Evolutionary conservation across 164 flowering plant genomes (phyloP).

Genomic region (Piper longum): DNA sequence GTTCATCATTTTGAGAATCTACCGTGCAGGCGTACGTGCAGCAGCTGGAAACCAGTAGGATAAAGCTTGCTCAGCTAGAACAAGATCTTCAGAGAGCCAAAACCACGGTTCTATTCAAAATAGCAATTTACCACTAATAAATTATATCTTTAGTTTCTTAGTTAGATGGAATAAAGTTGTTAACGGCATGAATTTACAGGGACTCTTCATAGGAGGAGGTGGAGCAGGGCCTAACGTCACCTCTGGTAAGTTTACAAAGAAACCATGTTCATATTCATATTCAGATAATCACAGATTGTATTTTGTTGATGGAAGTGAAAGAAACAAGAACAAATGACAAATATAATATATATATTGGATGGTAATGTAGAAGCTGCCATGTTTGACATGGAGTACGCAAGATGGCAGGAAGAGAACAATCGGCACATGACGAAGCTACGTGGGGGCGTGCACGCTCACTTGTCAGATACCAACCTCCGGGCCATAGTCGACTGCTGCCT

Average conservation of each 20-base stretch:
- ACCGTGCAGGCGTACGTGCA: constrained; percentile 81
- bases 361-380: constrained; percentile 58
- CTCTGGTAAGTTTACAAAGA: constrained; percentile 31
- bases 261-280: background rate
- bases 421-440: constrained; percentile 78
- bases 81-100: constrained; percentile 91
- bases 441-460: constrained; percentile 53
- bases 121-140: background rate
- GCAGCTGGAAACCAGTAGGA: constrained; percentile 86
- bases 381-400: constrained; percentile 91
- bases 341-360: no score
- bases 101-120: constrained; percentile 42
- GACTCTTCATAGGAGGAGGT: constrained; percentile 49
- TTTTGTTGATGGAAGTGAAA: background rate
- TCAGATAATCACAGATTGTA: background rate
- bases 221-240: constrained; percentile 46
- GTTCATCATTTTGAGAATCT: background rate
- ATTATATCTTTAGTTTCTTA: no score
- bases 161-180: no score
- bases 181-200: constrained; percentile 18
- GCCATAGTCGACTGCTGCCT: constrained; percentile 53
- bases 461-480: constrained; percentile 57
- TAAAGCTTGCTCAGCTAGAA: constrained; percentile 79
- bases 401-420: constrained; percentile 86
- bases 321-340: no score